A percentile compares a stretch with the other conserved stretches of the same genome.
Evolutionary conservation across 805 yeast genomes (phyloP).

Genomic region (Yarrowia deformans): DNA sequence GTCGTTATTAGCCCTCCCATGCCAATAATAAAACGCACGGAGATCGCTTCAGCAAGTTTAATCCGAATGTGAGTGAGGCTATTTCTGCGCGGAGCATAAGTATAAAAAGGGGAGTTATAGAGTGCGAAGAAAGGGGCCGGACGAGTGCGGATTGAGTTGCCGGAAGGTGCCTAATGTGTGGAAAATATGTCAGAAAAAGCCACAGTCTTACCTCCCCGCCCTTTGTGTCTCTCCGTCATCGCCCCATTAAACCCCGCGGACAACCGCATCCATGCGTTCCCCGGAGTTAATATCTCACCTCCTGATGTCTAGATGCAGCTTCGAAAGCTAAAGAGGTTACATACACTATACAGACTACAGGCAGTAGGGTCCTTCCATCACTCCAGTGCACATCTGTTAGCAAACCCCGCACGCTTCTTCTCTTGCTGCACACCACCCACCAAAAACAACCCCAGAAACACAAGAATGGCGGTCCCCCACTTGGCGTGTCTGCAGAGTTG

Average conservation of each 20-base stretch:
- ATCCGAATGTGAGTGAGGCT: background rate
- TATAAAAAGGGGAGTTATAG: background rate
- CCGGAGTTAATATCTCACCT: constrained; percentile 34
- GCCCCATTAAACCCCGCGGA: constrained; percentile 1
- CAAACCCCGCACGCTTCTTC: background rate
- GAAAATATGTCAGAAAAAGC: background rate
- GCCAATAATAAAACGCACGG: background rate
- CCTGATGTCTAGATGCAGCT: constrained; percentile 32
- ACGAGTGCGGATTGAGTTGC: background rate
- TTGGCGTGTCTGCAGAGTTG: constrained; percentile 22
- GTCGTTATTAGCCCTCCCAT: background rate
- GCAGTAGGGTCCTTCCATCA: background rate
- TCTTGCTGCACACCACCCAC: background rate
- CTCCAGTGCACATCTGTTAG: background rate
- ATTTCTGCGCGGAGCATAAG: constrained; percentile 3
- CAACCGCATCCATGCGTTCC: constrained; percentile 29
- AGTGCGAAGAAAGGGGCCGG: background rate
- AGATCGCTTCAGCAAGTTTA: constrained; percentile 26
- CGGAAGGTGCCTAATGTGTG: background rate
- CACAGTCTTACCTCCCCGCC: background rate
- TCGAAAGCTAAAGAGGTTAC: constrained; percentile 24
- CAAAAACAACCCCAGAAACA: background rate
- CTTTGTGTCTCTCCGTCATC: background rate
- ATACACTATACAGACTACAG: constrained; percentile 5
- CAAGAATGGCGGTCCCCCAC: constrained; percentile 12